Evolutionary conservation across 2,329 filamentous ascomycete species (phyloP).

Genomic region (Exophiala oligosperma): DNA sequence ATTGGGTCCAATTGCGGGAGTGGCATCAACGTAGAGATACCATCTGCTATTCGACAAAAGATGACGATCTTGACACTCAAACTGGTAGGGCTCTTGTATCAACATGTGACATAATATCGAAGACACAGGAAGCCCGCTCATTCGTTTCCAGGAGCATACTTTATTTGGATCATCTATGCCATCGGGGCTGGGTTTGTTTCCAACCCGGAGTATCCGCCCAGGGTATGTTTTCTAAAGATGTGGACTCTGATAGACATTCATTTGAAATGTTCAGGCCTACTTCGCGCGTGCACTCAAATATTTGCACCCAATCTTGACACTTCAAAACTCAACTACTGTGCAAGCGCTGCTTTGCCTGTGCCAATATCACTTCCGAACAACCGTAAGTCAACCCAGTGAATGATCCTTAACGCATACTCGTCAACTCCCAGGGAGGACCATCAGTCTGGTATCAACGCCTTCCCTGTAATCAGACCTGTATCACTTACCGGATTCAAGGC

Average conservation of each 20-base stretch:
- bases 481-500: slow-evolving; percentile 5
- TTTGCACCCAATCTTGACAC: slow-evolving; percentile 21
- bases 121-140: background rate
- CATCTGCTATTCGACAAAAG: slow-evolving; percentile 44
- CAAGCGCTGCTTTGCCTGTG: slow-evolving; percentile 23
- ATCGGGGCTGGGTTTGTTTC: slow-evolving; percentile 25
- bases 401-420: background rate
- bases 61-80: slow-evolving; percentile 66
- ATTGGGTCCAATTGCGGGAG: slow-evolving; percentile 25
- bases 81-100: slow-evolving; percentile 38
- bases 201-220: slow-evolving; percentile 22
- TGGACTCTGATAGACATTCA: background rate
- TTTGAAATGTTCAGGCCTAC: slow-evolving; percentile 16
- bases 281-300: slow-evolving; percentile 25
- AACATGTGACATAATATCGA: too few relatives aligned
- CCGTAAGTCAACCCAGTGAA: background rate
- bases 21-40: slow-evolving; percentile 25
- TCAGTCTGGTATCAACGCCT: slow-evolving; percentile 18
- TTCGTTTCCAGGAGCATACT: slow-evolving; percentile 17
- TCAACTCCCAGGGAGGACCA: slow-evolving; percentile 11
- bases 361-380: slow-evolving; percentile 26
- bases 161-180: slow-evolving; percentile 28
- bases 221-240: slow-evolving; percentile 4
- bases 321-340: slow-evolving; percentile 23
- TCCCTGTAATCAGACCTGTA: background rate